Evolutionary conservation across 441 rosid species (phyloP).

Genomic region (Gossypium lobatum): DNA sequence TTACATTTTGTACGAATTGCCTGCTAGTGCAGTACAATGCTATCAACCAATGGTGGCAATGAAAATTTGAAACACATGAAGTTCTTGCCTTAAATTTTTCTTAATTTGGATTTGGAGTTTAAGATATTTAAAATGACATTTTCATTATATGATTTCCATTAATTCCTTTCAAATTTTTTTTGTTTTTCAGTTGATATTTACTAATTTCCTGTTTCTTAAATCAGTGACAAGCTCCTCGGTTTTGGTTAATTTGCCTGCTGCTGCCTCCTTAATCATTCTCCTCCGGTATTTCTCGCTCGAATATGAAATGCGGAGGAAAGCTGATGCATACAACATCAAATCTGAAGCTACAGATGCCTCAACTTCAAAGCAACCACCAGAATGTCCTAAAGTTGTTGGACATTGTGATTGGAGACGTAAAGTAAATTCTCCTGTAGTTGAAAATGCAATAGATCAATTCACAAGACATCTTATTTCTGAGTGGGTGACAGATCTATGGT

Average conservation of each 20-base stretch:
- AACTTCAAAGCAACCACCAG: constrained; percentile 39
- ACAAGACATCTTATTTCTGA: constrained; percentile 81
- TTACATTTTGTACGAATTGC: background rate
- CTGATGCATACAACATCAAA: constrained; percentile 59
- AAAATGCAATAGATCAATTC: constrained; percentile 81
- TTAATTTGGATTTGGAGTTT: background rate
- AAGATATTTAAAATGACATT: background rate
- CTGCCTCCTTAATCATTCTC: constrained; percentile 68
- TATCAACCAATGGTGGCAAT: background rate
- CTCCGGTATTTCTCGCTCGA: constrained; percentile 86
- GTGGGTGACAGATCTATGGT: constrained; percentile 96
- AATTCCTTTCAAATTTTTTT: background rate
- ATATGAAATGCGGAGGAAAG: constrained; percentile 72
- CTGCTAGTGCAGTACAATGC: background rate
- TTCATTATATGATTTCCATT: background rate
- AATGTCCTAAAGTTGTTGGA: constrained; percentile 36
- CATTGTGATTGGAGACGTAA: constrained; percentile 80
- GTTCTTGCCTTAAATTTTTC: background rate
- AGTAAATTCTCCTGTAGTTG: constrained; percentile 88
- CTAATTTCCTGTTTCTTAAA: constrained; percentile 18
- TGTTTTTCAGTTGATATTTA: background rate
- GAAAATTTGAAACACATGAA: background rate
- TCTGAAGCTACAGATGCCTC: constrained; percentile 28
- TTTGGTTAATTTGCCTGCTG: constrained; percentile 94
- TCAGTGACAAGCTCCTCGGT: constrained; percentile 99